Evolutionary conservation across 2,329 filamentous ascomycete genomes (phyloP), one percentile per base, ranked within the genome.

Genomic region (Clonostachys byssicola): DNA sequence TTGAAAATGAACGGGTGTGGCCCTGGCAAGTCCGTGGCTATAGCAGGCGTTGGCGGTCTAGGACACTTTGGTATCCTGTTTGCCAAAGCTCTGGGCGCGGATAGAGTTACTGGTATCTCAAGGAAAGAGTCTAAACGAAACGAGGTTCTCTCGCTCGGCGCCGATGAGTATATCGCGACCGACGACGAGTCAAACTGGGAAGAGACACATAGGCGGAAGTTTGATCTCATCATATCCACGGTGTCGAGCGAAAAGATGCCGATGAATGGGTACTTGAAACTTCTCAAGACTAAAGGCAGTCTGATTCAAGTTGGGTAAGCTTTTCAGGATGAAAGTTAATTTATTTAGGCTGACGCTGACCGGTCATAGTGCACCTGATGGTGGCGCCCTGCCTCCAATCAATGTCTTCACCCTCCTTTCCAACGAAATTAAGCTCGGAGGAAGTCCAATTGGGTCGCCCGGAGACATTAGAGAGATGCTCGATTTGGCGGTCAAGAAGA

Each of bases 1-100:
- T 63, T 90, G 44, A 72, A 71, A 55, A 73, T 80, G 45, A 78
- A 86, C 52, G 80, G 80, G 3, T 79, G 75, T 43, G 86, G 85
- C 0, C 83, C 83, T 0, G 85, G 84, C 12, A 88, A 85, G 65
- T 73, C 63, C 17, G 81, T 89, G 4, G 85, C 79, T 1, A 77
- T 89, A 49, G 69, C 88, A 17, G 85, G 85, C 3, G 70, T 89
- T 13, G 85, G 85, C 7, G 85, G 85, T 3, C 63, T 88, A 2
- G 85, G 85, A 0, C 85, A 89, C 64, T 82, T 88, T 55, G 86
- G 80, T 5, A 66, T 89, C 12, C 64, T 86, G 39, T 87, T 82
- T 54, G 85, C 86, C 2, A 84, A 81, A 61, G 85, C 85, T 2
- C 63, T 89, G 12, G 80, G 78, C 10, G 80, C 77, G 14, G 78